phyloP scores from a whole-genome alignment of 495 filamentous ascomycete species.

The Trichocladium uniseriatum region DNA sequence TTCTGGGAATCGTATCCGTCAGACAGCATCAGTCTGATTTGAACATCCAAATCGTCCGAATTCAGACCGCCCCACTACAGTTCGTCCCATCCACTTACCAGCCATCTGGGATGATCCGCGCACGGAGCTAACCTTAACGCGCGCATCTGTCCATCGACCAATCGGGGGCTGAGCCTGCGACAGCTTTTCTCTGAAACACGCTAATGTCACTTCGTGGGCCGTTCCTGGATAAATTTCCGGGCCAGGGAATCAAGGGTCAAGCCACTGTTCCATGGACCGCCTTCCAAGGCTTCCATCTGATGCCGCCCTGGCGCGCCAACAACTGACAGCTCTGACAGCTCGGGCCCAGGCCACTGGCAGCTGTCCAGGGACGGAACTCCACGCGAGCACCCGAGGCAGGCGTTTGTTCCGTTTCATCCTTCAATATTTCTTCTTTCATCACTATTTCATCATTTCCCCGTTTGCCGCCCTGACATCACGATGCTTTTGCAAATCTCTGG shows the following conservation, averaged over 20 bases:
- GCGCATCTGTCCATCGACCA: no score
- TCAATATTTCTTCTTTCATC: not conserved
- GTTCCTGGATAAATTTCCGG: not conserved
- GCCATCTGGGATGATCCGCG: no score
- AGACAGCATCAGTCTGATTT: no score
- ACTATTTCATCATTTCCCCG: not conserved
- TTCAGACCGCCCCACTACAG: no score
- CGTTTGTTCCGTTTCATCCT: slow-evolving; percentile 7
- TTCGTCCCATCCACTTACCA: no score
- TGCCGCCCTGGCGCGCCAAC: not conserved
- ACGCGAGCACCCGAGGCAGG: not conserved
- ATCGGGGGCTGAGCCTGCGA: no score
- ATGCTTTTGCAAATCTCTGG: not conserved
- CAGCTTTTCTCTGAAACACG: slow-evolving; percentile 2
- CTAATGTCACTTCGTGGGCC: not conserved
- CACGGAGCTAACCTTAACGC: no score
- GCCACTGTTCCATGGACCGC: slow-evolving; percentile 4
- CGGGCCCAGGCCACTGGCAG: no score
- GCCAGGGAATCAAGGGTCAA: not conserved
- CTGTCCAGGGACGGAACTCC: not conserved
- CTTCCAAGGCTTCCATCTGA: not conserved
- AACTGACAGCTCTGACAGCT: no score
- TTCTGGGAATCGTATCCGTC: no score
- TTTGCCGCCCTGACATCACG: slow-evolving; percentile 1
- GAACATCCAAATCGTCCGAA: no score